Conservation (phyloP, 768 basidiomycete species). For the Auricularia sp. region DNA sequence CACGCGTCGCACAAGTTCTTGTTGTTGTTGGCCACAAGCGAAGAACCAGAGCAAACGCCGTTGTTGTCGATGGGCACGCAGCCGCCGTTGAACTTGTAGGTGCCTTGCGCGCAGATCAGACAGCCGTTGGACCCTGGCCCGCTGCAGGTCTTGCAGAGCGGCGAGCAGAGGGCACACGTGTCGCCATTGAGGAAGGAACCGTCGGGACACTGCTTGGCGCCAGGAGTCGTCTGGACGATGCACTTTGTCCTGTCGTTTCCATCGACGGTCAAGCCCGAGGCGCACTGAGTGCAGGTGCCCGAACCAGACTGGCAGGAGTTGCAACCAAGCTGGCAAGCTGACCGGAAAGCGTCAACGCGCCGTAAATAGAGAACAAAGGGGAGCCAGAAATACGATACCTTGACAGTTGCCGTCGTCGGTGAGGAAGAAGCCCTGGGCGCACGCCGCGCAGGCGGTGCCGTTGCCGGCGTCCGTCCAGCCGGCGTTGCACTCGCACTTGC, state of each 20-base stretch:
- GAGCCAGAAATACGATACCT: slow-evolving; percentile 28
- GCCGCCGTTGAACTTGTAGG: slow-evolving; percentile 52
- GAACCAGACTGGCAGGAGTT: slow-evolving; percentile 53
- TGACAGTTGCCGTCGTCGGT: slow-evolving; percentile 61
- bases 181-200: slow-evolving; percentile 46
- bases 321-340: slow-evolving; percentile 70
- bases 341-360: neutral
- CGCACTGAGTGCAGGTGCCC: slow-evolving; percentile 66
- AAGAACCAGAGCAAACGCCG: slow-evolving; percentile 67
- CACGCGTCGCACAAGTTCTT: slow-evolving; percentile 83
- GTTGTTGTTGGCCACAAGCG: slow-evolving; percentile 66
- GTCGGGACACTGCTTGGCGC: slow-evolving; percentile 50
- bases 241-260: slow-evolving; percentile 61
- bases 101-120: slow-evolving; percentile 52
- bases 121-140: slow-evolving; percentile 64
- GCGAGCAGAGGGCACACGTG: slow-evolving; percentile 51
- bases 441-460: slow-evolving; percentile 69
- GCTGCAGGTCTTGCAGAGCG: slow-evolving; percentile 60
- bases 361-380: neutral
- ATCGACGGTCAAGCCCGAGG: slow-evolving; percentile 56
- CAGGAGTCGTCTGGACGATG: slow-evolving; percentile 24
- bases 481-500: slow-evolving; percentile 64
- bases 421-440: slow-evolving; percentile 67
- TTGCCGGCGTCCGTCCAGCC: slow-evolving; percentile 66
- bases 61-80: slow-evolving; percentile 58